phyloP scores from a whole-genome alignment of 1,139 yeast genomes.

The Hyphopichia wangnamkhiaoensis region DNA sequence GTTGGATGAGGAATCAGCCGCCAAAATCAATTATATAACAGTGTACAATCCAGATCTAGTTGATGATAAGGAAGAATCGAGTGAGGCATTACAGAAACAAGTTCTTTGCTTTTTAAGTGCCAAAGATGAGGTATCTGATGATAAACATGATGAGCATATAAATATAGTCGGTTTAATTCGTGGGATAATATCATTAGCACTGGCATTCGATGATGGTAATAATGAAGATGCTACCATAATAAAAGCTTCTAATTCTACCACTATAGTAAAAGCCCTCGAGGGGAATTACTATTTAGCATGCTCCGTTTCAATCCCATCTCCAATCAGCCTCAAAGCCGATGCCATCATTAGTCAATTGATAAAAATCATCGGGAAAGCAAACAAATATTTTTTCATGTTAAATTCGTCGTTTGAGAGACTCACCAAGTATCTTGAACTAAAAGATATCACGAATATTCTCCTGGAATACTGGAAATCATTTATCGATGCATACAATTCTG shows the following conservation, averaged over 20 bases:
- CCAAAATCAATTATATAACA: constrained; percentile 11
- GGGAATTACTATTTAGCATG: constrained; percentile 29
- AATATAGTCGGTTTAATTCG: constrained; percentile 38
- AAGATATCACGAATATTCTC: constrained; percentile 18
- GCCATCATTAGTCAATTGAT: constrained; percentile 30
- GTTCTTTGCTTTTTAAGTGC: constrained; percentile 1
- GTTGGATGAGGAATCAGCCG: constrained; percentile 12
- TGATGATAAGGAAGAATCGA: constrained; percentile 23
- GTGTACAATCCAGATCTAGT: constrained; percentile 25
- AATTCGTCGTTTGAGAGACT: constrained; percentile 27
- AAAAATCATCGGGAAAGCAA: constrained; percentile 22
- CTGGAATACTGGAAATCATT: constrained; percentile 34
- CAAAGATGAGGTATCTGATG: constrained; percentile 13
- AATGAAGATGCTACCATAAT: constrained; percentile 20
- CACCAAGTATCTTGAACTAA: constrained; percentile 16
- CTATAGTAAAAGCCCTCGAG: constrained; percentile 29
- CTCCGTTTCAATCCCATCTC: constrained; percentile 20
- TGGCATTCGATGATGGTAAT: constrained; percentile 16
- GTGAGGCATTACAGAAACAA: constrained; percentile 30
- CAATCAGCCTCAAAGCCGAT: constrained; percentile 18
- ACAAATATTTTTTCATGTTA: constrained; percentile 27
- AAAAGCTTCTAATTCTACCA: constrained; percentile 27
- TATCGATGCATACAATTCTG: constrained; percentile 26
- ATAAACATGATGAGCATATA: constrained; percentile 25
- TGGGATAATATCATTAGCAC: constrained; percentile 35